Evolutionary conservation across 2,329 filamentous ascomycete species (phyloP).

Genomic region (Hirsutella thompsonii): DNA sequence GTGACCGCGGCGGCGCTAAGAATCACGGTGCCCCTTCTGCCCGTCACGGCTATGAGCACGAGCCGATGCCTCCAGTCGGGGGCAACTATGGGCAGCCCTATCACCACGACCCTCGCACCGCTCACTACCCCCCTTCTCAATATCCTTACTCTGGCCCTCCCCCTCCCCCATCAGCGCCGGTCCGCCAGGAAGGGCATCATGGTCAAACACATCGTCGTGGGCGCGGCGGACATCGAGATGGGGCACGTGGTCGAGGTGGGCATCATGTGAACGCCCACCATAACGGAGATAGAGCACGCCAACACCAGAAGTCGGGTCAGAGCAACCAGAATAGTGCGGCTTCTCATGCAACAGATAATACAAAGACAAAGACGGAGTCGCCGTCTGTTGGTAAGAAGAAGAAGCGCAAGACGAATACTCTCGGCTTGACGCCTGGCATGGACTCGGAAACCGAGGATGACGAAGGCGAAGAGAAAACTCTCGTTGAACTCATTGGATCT

Average conservation of each 20-base stretch:
- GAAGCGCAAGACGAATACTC: conserved; percentile 58
- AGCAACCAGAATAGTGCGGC: too few relatives aligned
- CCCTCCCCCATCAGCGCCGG: conserved; percentile 19
- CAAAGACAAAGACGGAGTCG: conserved; percentile 21
- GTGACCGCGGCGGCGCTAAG: conserved; percentile 28
- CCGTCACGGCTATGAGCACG: conserved; percentile 22
- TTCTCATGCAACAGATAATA: conserved; percentile 5
- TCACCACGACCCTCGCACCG: conserved; percentile 24
- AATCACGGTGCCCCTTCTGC: conserved; percentile 15
- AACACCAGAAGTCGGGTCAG: conserved; percentile 16
- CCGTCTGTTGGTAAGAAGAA: conserved; percentile 49
- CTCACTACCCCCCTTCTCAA: conserved; percentile 19
- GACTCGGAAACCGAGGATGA: conserved; percentile 53
- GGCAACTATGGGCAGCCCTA: conserved; percentile 26
- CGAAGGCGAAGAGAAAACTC: conserved; percentile 58
- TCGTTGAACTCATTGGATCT: conserved; percentile 39
- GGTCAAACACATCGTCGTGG: conserved; percentile 21
- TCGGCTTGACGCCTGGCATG: conserved; percentile 57
- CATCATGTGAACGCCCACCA: conserved; percentile 7
- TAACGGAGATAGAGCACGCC: conserved; percentile 29
- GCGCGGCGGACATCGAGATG: conserved; percentile 21
- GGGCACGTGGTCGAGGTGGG: conserved; percentile 27
- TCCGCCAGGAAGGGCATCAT: conserved; percentile 13
- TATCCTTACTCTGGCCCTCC: conserved; percentile 27
- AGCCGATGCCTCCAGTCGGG: conserved; percentile 17